Evolutionary conservation across 2,329 filamentous ascomycete genomes (phyloP).

Genomic region (Mycosphaerella arachidis): DNA sequence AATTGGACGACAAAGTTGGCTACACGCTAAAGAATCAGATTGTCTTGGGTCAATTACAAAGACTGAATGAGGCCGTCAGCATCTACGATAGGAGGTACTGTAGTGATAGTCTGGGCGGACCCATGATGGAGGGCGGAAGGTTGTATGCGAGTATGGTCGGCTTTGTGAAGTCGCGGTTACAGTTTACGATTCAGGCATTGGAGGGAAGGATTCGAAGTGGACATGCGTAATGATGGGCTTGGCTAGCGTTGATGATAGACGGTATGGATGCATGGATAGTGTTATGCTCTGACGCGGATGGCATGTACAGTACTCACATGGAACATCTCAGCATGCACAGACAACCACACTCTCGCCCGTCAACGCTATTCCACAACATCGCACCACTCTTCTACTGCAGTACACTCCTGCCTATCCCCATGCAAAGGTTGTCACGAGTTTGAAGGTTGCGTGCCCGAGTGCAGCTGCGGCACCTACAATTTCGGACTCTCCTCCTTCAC

Average conservation of each 20-base stretch:
- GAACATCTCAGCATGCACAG: not conserved
- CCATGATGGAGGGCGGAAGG: slow-evolving; percentile 4
- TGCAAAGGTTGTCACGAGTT: too few species aligned
- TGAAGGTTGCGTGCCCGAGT: too few species aligned
- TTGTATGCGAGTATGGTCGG: slow-evolving; percentile 10
- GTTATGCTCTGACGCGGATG: not conserved
- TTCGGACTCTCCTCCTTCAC: too few species aligned
- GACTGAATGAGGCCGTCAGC: slow-evolving; percentile 11
- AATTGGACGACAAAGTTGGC: slow-evolving; percentile 13
- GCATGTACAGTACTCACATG: not conserved
- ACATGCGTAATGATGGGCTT: not conserved
- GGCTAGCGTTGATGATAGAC: not conserved
- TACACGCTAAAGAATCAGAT: slow-evolving; percentile 19
- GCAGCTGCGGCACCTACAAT: too few species aligned
- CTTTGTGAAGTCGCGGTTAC: slow-evolving; percentile 10
- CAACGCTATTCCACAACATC: not conserved
- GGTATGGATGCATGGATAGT: not conserved
- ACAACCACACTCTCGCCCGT: not conserved
- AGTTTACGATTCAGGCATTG: slow-evolving; percentile 12
- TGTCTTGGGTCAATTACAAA: slow-evolving; percentile 16
- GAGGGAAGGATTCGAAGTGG: slow-evolving; percentile 3
- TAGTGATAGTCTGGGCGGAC: not conserved
- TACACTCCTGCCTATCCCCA: too few species aligned
- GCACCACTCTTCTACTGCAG: too few species aligned
- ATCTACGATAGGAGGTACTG: slow-evolving; percentile 8